Conservation (phyloP, 768 basidiomycete genomes). For the Hericium rajendrae region DNA sequence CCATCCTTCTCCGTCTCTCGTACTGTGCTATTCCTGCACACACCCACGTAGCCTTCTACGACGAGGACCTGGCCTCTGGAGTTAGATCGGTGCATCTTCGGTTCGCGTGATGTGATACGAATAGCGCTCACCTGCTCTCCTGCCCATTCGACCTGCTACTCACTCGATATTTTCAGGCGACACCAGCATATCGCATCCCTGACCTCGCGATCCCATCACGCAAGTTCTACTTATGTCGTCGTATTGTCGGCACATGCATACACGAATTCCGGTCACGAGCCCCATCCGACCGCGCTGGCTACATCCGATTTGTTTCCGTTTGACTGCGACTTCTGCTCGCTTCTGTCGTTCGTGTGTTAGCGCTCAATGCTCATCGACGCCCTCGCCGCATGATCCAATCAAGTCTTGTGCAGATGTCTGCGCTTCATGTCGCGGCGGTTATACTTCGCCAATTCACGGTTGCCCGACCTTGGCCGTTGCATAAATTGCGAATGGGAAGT, state of each 20-base stretch:
- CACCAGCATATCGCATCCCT: background rate
- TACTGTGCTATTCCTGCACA: no score
- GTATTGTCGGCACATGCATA: background rate
- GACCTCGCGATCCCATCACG: background rate
- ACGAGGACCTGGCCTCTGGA: background rate
- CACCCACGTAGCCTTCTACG: background rate
- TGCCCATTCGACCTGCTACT: background rate
- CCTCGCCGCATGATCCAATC: background rate
- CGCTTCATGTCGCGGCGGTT: background rate
- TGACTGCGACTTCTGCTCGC: background rate
- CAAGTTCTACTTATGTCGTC: background rate
- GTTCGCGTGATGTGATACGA: background rate
- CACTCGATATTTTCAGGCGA: background rate
- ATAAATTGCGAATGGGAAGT: background rate
- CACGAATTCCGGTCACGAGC: background rate
- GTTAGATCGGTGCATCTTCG: slow-evolving; percentile 1
- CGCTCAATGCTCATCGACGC: background rate
- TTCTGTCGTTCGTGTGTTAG: background rate
- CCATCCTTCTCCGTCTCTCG: no score
- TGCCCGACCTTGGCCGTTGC: background rate
- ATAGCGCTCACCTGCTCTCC: background rate
- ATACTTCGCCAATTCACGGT: background rate
- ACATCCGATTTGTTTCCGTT: background rate
- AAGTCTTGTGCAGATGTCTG: background rate
- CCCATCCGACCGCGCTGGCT: background rate